Conservation (phyloP, 345 rosid genomes). For the Populus euphratica region DNA sequence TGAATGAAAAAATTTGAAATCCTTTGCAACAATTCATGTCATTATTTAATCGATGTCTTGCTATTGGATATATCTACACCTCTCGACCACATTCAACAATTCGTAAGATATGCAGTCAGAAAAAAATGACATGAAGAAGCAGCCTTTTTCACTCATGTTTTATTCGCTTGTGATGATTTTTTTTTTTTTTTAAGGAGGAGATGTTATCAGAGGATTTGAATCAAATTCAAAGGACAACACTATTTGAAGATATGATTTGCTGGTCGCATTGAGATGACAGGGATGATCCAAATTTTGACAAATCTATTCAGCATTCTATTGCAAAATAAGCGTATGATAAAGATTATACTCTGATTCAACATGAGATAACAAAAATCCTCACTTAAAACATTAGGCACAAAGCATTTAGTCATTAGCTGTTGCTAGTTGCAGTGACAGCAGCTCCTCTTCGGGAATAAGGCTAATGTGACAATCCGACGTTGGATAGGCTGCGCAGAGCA, state of each 20-base stretch:
- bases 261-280: neutral
- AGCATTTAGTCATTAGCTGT: conserved; percentile 68
- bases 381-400: neutral
- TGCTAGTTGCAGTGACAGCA: conserved; percentile 74
- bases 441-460: conserved; percentile 90
- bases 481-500: conserved; percentile 79
- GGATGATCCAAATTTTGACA: neutral
- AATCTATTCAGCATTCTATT: conserved; percentile 2
- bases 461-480: conserved; percentile 73
- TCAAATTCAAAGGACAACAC: neutral
- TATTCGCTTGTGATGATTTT: too few relatives aligned
- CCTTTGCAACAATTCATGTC: too few relatives aligned
- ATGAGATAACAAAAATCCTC: conserved; percentile 1
- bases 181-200: too few relatives aligned
- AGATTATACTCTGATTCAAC: neutral
- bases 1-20: too few relatives aligned
- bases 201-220: neutral
- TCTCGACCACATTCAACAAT: too few relatives aligned
- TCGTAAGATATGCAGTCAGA: too few relatives aligned
- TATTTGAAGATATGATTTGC: neutral
- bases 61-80: too few relatives aligned
- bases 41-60: too few relatives aligned
- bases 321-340: neutral
- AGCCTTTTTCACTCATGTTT: too few relatives aligned
- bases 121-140: too few relatives aligned